Conservation (phyloP, 495 filamentous ascomycete species). For the Trichoderma reesei region DNA sequence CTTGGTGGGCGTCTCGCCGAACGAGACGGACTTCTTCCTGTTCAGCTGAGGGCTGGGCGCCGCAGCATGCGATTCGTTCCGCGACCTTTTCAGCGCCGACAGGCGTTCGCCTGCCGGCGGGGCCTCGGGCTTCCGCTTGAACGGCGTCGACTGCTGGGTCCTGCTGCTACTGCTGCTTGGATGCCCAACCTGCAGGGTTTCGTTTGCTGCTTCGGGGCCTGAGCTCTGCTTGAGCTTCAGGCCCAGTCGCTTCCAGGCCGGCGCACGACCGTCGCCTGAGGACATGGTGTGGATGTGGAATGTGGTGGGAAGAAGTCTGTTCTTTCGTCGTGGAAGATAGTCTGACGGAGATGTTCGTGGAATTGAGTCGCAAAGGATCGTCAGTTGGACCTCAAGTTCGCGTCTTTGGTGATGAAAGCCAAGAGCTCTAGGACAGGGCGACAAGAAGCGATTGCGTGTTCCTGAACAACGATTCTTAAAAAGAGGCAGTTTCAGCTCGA, state of each 20-base stretch:
- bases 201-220: conserved; percentile 14
- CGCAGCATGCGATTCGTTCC: conserved; percentile 14
- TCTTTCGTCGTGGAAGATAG: conserved; percentile 11
- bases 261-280: conserved; percentile 34
- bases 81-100: conserved; percentile 19
- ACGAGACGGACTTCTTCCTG: conserved; percentile 64
- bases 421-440: background rate
- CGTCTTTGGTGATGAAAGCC: background rate
- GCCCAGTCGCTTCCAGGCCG: conserved; percentile 69
- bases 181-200: conserved; percentile 9
- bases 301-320: conserved; percentile 24
- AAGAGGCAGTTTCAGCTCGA: background rate
- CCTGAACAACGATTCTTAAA: background rate
- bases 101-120: background rate
- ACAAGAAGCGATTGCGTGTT: background rate
- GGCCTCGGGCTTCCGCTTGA: conserved; percentile 25
- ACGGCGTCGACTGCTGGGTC: conserved; percentile 17
- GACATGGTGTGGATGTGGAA: conserved; percentile 21
- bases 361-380: background rate
- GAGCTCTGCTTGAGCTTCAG: conserved; percentile 55
- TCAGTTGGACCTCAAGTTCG: conserved; percentile 5
- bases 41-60: conserved; percentile 15
- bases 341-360: background rate
- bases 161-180: conserved; percentile 8
- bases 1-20: conserved; percentile 59